Base-by-base conservation (phyloP, 441 rosid genomes). In the Codiaeum variegatum region DNA sequence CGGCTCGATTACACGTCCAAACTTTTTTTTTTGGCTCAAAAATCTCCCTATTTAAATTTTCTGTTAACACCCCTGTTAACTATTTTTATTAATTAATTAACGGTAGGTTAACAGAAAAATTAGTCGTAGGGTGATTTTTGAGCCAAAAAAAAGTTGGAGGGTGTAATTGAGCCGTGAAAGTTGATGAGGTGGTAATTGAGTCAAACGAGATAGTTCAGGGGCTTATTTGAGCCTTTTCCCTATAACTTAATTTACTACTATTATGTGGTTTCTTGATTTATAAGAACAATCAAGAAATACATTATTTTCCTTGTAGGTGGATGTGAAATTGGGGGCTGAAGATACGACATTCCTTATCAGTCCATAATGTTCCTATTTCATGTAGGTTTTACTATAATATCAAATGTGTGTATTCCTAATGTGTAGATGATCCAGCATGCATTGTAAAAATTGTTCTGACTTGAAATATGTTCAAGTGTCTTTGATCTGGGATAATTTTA, bases 391-490 rank as follows among this genome's bases (percentile, higher is more conserved):
- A n/a, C 54, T 62, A 42, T 32, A 40, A 60, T 24, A 15, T 69
- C 18, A 24, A 18, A 56, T 40, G 44, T 36, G 32, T 58, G 36
- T 16, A 40, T 47, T 52, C 13, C 21, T 23, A 8, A 23, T 59
- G 52, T 13, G 52, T 47, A 40, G 52, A 47, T 47, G 46, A 49
- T 52, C 32, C 38, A 26, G 31, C 32, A 40, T 54, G 44, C 26
- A 10, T 40, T 26, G 7, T 55, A 9, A 73, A 40, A 32, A 6
- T 24, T 55, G 46, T 23, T 52, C 52, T 55, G 49, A 31, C 38
- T 51, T 71, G 23, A 70, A 40, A 55, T 58, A 26, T 46, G 62
- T 69, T 21, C 19, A 29, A 70, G 51, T 64, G 21, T 75, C 67
- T 75, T 9, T 13, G 23, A 19, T 32, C 32, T 23, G 9, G 24